Base-by-base conservation (phyloP, 1,284 basidiomycete species). In the Somion occarium region DNA sequence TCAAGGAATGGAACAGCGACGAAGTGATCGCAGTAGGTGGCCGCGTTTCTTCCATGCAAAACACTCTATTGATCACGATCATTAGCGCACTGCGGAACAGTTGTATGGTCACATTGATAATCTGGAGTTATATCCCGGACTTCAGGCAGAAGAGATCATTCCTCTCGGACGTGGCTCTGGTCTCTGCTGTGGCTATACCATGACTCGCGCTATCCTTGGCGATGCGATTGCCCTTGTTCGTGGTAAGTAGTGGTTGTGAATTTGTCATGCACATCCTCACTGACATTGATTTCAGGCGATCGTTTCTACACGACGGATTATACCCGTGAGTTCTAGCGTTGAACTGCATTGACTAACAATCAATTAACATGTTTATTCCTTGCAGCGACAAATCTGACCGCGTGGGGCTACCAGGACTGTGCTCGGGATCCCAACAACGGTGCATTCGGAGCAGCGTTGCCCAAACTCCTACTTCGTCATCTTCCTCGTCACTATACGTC, bases 121-220 rank as follows among this genome's bases (percentile, higher is more conserved):
- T 58, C 73, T 91, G 20, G 88, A 91, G 64, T 76, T 91, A 20
- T 78, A 91, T 62, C 58, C 83, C 24, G 85, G 87, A 15, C 65
- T 88, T 49, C 85, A 87, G 70, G 86, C 88, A 18, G 63, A 65
- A 56, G 55, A 54, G 64, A 89, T 52, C 83, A 88, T 68, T 12
- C 78, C 82, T 15, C 78, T 80, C 39, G 63, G 63, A 3, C 78
- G 82, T 5, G 89, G 89, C 18, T 85, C 88, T 5, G 92, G 92
- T 11, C 64, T 91, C 3, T 91, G 88, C 65, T 88, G 90, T n/a
- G 90, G 91, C 19, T 92, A 85, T 71, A 93, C 91, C 4, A 88
- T 93, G 60, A 90, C 88, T 5, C 77, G 92, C 27, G 86, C 88
- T 19, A 94, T 94, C 57, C 73, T 94, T 15, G 77, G 85, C 11